phyloP scores from a whole-genome alignment of 192 early-diverging fungal species.

The Lunasporangiospora selenospora region DNA sequence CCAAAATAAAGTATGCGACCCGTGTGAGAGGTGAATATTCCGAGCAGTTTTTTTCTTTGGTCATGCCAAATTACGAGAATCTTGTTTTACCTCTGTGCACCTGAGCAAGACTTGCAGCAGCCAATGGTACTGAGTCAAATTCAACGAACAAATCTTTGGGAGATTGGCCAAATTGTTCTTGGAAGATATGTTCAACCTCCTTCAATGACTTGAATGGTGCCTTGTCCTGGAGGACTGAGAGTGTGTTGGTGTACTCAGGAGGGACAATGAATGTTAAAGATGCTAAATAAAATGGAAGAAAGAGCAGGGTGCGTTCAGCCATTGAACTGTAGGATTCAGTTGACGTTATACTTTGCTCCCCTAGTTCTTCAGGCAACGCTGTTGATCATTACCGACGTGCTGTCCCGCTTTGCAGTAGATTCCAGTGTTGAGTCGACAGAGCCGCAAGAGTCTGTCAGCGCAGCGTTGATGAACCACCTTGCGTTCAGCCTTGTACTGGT shows the following conservation, averaged over 20 bases:
- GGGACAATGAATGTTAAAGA: slow-evolving; percentile 55
- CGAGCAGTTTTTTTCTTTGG: too few species aligned
- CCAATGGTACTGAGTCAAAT: slow-evolving; percentile 53
- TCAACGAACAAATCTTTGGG: slow-evolving; percentile 52
- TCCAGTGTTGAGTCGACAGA: slow-evolving; percentile 55
- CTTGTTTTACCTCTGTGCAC: slow-evolving; percentile 50
- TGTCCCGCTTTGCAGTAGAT: slow-evolving; percentile 55
- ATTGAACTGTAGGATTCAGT: not conserved
- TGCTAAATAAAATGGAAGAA: slow-evolving; percentile 19
- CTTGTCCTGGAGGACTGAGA: slow-evolving; percentile 55
- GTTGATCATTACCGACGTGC: slow-evolving; percentile 48
- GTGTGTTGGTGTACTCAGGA: slow-evolving; percentile 52
- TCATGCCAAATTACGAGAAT: not conserved
- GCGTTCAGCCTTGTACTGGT: slow-evolving; percentile 53
- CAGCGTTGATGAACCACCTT: slow-evolving; percentile 55
- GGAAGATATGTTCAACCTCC: slow-evolving; percentile 50
- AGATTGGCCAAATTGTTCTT: slow-evolving; percentile 47
- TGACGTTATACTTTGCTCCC: not conserved
- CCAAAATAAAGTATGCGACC: too few species aligned
- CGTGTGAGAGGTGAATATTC: too few species aligned
- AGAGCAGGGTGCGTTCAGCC: not conserved
- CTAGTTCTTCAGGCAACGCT: too few species aligned
- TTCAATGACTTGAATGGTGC: slow-evolving; percentile 54
- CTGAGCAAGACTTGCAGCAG: slow-evolving; percentile 57
- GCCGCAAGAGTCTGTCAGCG: slow-evolving; percentile 49